A percentile compares a stretch with the other conserved stretches of the same genome.
phyloP scores from a whole-genome alignment of 1,139 yeast genomes.

The Pichia cactophila region DNA sequence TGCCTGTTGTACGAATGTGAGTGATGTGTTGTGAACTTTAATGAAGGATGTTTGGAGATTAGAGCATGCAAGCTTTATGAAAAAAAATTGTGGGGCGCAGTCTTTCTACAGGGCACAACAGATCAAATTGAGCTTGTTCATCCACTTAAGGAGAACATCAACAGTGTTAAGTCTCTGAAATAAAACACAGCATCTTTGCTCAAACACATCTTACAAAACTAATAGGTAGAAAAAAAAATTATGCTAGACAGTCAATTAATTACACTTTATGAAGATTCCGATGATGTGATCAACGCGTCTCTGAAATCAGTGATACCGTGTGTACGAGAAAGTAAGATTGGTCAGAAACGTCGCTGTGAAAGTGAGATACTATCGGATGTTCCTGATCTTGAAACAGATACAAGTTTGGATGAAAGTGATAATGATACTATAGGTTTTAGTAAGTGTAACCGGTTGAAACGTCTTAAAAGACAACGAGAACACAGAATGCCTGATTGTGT shows the following conservation, averaged over 20 bases:
- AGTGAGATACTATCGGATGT: background rate
- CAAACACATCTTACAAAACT: background rate
- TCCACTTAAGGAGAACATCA: no score
- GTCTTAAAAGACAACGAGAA: background rate
- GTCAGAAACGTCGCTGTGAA: background rate
- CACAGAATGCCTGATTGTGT: conserved; percentile 12
- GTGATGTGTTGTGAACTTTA: no score
- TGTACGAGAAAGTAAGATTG: background rate
- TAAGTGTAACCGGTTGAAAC: background rate
- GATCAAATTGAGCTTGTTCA: no score
- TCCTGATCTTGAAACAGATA: background rate
- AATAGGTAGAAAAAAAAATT: background rate
- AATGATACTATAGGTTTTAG: background rate
- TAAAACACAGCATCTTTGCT: background rate
- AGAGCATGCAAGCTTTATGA: no score
- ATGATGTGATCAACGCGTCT: background rate
- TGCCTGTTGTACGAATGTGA: background rate
- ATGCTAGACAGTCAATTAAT: background rate
- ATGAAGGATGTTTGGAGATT: no score
- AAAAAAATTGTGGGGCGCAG: no score
- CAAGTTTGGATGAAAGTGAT: background rate
- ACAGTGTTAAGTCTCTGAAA: no score
- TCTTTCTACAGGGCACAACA: no score
- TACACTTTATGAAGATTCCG: background rate
- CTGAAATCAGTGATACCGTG: background rate